A percentile compares a stretch with the other conserved stretches of the same genome.
Evolutionary conservation across 441 rosid genomes (phyloP).

Genomic region (Gossypium laxum): DNA sequence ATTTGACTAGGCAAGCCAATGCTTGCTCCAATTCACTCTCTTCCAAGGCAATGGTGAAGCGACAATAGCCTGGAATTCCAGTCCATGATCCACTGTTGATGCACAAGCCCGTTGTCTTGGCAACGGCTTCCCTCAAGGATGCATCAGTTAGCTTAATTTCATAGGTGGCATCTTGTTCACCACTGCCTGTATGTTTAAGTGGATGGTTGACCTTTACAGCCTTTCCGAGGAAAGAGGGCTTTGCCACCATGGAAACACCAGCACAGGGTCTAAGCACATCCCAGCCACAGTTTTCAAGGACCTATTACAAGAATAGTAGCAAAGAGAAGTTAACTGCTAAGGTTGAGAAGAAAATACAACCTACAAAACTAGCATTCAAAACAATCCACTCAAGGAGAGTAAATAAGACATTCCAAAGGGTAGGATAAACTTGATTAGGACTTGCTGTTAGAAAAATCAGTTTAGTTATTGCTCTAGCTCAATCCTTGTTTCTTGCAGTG

Average conservation of each 20-base stretch:
- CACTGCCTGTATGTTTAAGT: constrained; percentile 12
- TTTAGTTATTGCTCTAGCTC: background rate
- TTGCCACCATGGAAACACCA: constrained; percentile 80
- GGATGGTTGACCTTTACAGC: constrained; percentile 30
- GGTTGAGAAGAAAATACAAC: background rate
- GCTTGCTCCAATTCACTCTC: constrained; percentile 63
- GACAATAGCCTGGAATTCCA: constrained; percentile 78
- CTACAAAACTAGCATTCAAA: background rate
- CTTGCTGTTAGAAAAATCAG: background rate
- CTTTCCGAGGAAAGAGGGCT: constrained; percentile 61
- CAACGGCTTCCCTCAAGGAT: constrained; percentile 61
- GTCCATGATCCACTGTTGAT: constrained; percentile 78
- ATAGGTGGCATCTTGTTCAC: constrained; percentile 11
- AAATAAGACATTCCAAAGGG: background rate
- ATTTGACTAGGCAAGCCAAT: constrained; percentile 50
- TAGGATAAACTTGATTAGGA: background rate
- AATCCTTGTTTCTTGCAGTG: background rate
- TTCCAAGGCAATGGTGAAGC: constrained; percentile 67
- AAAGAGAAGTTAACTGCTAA: background rate
- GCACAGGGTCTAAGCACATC: constrained; percentile 50
- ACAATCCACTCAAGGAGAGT: background rate
- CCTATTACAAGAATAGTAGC: constrained; percentile 27
- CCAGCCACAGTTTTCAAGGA: constrained; percentile 73
- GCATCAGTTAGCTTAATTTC: constrained; percentile 47
- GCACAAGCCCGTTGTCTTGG: constrained; percentile 61